Conservation (phyloP, 805 yeast genomes). For the Yamadazyma olivae region DNA sequence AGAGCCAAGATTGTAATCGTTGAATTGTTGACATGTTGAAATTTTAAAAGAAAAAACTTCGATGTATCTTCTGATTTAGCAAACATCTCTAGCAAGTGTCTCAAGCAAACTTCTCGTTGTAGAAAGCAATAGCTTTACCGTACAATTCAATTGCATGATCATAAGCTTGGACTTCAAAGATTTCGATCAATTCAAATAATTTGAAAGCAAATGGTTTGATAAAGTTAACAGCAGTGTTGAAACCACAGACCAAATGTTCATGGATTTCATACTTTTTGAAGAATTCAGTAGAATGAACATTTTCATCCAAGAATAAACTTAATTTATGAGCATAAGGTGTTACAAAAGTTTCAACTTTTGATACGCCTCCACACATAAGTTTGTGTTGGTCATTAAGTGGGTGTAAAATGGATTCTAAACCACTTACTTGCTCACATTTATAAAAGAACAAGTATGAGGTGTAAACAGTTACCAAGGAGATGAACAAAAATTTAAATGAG, state of each 20-base stretch:
- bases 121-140: constrained; percentile 17
- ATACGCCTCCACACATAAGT: constrained; percentile 31
- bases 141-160: constrained; percentile 20
- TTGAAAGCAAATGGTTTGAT: constrained; percentile 30
- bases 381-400: constrained; percentile 37
- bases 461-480: constrained; percentile 28
- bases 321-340: constrained; percentile 29
- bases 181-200: constrained; percentile 31
- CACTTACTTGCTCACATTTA: constrained; percentile 36
- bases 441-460: constrained; percentile 35
- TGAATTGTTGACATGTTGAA: too few relatives aligned
- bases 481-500: constrained; percentile 13
- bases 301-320: constrained; percentile 29
- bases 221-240: constrained; percentile 11
- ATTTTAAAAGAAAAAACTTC: not conserved
- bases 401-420: constrained; percentile 29
- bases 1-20: too few relatives aligned
- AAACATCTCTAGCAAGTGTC: too few relatives aligned
- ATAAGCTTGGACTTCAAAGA: constrained; percentile 29
- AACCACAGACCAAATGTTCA: constrained; percentile 21
- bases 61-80: too few relatives aligned
- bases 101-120: constrained; percentile 19
- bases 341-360: constrained; percentile 23
- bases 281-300: constrained; percentile 35
- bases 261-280: constrained; percentile 31